These are phyloP conservation scores for Cyberlindnera misumaiensis DNA, from an alignment of 805 yeast species.

Conservation along the genomic window DNA sequence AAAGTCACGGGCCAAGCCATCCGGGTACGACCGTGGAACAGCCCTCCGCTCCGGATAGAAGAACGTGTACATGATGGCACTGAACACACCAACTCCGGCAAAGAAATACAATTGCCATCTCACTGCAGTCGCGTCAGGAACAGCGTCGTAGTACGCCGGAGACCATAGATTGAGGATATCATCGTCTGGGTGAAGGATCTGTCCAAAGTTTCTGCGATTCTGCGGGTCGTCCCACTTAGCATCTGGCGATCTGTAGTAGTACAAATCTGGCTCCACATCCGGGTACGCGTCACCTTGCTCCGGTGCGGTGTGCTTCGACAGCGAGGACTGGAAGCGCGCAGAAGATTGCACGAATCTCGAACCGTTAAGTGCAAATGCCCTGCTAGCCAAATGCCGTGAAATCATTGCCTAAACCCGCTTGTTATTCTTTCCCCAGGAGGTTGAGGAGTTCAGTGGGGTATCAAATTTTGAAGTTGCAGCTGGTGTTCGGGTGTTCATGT, in stretches of 20 bases:
- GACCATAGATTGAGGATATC: constrained; percentile 82
- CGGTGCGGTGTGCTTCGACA: no score
- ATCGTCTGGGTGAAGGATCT: constrained; percentile 64
- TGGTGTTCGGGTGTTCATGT: neutral
- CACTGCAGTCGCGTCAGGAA: constrained; percentile 54
- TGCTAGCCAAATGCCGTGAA: no score
- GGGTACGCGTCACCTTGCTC: constrained; percentile 42
- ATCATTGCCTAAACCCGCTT: no score
- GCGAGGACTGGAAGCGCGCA: neutral
- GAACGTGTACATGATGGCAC: constrained; percentile 41
- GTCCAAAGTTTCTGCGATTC: constrained; percentile 70
- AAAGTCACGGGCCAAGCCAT: constrained; percentile 66
- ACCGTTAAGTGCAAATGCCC: no score
- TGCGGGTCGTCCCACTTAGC: constrained; percentile 73
- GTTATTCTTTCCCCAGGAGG: no score
- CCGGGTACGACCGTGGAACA: constrained; percentile 71
- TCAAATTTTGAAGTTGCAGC: no score
- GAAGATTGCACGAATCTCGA: no score
- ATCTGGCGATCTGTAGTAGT: constrained; percentile 66
- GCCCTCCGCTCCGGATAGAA: constrained; percentile 63
- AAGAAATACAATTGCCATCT: constrained; percentile 52
- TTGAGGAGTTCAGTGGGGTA: no score
- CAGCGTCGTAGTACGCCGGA: constrained; percentile 64
- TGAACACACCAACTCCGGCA: constrained; percentile 36
- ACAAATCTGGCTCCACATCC: constrained; percentile 48